Base-by-base conservation (phyloP, 1,284 basidiomycete species). In the Boletus sp. region DNA sequence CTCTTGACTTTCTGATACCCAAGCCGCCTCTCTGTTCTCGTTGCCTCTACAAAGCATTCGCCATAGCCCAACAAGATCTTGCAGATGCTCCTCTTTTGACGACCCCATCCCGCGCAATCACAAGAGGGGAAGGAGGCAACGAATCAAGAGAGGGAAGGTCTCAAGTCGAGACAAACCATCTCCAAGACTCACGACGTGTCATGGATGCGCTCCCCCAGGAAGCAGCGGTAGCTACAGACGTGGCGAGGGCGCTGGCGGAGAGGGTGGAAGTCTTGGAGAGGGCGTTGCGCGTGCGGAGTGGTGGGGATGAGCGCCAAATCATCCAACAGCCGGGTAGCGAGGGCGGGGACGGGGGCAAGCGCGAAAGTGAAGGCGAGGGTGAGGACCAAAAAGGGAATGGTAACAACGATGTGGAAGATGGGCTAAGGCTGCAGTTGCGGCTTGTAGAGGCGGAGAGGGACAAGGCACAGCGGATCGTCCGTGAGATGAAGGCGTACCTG, bases 251-350 rank as follows among this genome's bases (percentile, higher is more conserved):
- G 10, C 46, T 67, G 42, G 50, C 49, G 8, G 65, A 62, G 34
- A 49, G 62, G 4, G 61, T 67, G 4, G 55, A 51, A 23, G 44
- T 44, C 7, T 42, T 64, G 26, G 65, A 67, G 37, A 51, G 26
- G 50, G 46, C 48, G 2, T 36, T 64, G 33, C 38, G 41, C 16
- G 49, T 41, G 7, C 48, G 36, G 20, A 40, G 25, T 10, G 16
- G 13, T 12, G 36, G 10, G 26, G 41, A 37, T 4, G 26, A 27
- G 8, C 9, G 10, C 6, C 14, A 3, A 1, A 17, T 5, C 2
- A 12, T 25, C 8, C 23, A 0, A 8, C 29, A 16, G 35, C 32
- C 19, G 27, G 3, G 22, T 32, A 20, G 13, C 23, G 10, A 32
- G 30, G 35, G 17, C 17, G 8, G 42, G 35, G 12, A 10, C 2